Base-by-base conservation (phyloP, 108 stramenopile genomes). In the Fistulifera pelliculosa region DNA sequence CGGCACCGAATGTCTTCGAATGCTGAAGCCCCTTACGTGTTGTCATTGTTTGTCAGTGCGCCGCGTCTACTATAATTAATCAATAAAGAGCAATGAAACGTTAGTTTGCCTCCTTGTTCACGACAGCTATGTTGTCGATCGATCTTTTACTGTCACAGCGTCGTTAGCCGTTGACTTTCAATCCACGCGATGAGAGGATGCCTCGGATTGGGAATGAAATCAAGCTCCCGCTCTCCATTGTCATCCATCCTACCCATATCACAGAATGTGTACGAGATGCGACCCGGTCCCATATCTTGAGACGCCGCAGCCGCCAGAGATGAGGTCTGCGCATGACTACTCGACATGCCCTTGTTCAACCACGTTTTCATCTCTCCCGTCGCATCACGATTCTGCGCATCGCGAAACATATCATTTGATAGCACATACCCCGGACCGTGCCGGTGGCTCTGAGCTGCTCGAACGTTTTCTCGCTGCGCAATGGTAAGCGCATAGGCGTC, bases 351-450 rank as follows among this genome's bases (percentile, higher is more conserved):
- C 25, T 55, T 49, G 1, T 52, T 60, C 41, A 81, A 42, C 80
- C 80, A 81, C 16, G 62, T 38, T 23, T 50, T 54, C 47, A 81
- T 23, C 1, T 43, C 44, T 21, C 49, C 52, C 1, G 62, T 66
- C 17, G 52, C 49, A 71, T 90, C 83, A 21, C 89, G 56, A 13
- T 54, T 58, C 47, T 75, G 61, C 12, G 89, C 89, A 74, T 90
- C 89, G 22, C 85, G 82, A 66, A 85, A 90, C 69, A 85, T 62
- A 49, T 90, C 89, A 63, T 85, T 85, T 26, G 76, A 78, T 16
- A 90, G 48, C 2, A 86, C 76, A 64, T 74, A 87, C 1, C 79
- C 89, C 27, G 76, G 68, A 11, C 81, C 78, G 22, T 48, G 52
- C n/a, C 63, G 56, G 8, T 55, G 49, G 13, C 16, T 23, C 26